Evolutionary conservation across 768 basidiomycete genomes (phyloP).

Genomic region (Boletellus sp.): DNA sequence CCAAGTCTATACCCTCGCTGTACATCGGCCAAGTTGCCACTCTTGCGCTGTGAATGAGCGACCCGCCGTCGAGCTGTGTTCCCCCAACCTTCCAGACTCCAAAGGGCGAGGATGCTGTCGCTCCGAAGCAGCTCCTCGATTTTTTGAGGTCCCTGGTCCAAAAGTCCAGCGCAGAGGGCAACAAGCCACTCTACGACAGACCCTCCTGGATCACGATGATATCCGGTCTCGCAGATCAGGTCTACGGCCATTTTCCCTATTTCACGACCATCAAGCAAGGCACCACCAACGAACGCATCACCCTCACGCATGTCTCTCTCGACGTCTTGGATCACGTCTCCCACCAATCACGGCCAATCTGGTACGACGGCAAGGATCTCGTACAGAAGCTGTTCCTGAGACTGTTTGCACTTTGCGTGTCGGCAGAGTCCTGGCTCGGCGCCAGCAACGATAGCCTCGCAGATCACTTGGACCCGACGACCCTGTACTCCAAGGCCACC

Average conservation of each 20-base stretch:
- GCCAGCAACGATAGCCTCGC: slow-evolving; percentile 38
- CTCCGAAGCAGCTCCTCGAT: slow-evolving; percentile 39
- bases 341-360: slow-evolving; percentile 49
- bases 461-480: slow-evolving; percentile 42
- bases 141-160: slow-evolving; percentile 40
- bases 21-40: not conserved
- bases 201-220: slow-evolving; percentile 50
- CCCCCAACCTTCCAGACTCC: slow-evolving; percentile 33
- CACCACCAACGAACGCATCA: slow-evolving; percentile 54
- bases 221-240: slow-evolving; percentile 48
- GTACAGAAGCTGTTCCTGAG: slow-evolving; percentile 48
- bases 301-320: slow-evolving; percentile 50
- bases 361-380: slow-evolving; percentile 41
- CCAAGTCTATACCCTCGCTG: too few species aligned
- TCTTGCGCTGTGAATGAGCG: slow-evolving; percentile 20
- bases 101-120: slow-evolving; percentile 19
- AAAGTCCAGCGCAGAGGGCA: slow-evolving; percentile 32
- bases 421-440: slow-evolving; percentile 59
- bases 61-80: slow-evolving; percentile 22
- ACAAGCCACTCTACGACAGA: slow-evolving; percentile 33
- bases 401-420: slow-evolving; percentile 50
- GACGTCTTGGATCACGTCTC: slow-evolving; percentile 52
- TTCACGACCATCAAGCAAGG: slow-evolving; percentile 49
- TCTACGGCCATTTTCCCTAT: slow-evolving; percentile 53
- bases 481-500: slow-evolving; percentile 47